Base-by-base conservation (phyloP, 257 asterid species). In the Rauvolfia tetraphylla region DNA sequence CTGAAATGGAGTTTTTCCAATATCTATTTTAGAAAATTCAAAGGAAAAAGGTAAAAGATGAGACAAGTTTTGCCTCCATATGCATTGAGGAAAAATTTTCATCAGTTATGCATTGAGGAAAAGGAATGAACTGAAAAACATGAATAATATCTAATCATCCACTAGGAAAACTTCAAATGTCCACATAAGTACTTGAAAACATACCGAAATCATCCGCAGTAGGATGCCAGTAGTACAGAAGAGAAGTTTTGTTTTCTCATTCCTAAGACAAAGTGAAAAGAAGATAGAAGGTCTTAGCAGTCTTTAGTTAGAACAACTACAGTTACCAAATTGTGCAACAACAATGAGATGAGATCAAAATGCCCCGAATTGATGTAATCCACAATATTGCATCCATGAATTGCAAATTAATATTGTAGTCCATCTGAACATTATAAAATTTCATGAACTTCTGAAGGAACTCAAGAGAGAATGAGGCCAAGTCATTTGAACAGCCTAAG, bases 151-250 rank as follows among this genome's bases (percentile, higher is more conserved):
- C 3, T 20, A 3, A 36, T 27, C 34, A 41, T 15, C 57, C 61
- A 51, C 6, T 46, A 29, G 56, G 22, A 63, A 59, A n/a, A 39
- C 41, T 22, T 36, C 41, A 3, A 48, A 48, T 51, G 18, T 13
- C 9, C 63, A 33, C 17, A 53, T 10, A 22, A 72, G 18, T 20
- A 46, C 59, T n/a, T 20, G n/a, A 70, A 68, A 34, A 80, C 96
- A 67, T 89, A 95, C 99, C 87, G 89, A 86, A 70, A 95, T 85
- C 97, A 91, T 95, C 89, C 99, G 88, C 87, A 92, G 86, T 86
- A 95, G 99, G 85, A 95, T 91, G 80, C 99, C 99, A 61, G 98
- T 95, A 17, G 99, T 95, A 87, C 99, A 95, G 79, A 95, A 95
- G 25, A 95, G 96, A 84, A 95, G 98, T 90, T 86, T 95, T 39